Percentiles rank a stretch among this genome's conserved stretches.
These are phyloP conservation scores for Litchi chinensis DNA, from an alignment of 345 rosid species.

Conservation along the genomic window DNA sequence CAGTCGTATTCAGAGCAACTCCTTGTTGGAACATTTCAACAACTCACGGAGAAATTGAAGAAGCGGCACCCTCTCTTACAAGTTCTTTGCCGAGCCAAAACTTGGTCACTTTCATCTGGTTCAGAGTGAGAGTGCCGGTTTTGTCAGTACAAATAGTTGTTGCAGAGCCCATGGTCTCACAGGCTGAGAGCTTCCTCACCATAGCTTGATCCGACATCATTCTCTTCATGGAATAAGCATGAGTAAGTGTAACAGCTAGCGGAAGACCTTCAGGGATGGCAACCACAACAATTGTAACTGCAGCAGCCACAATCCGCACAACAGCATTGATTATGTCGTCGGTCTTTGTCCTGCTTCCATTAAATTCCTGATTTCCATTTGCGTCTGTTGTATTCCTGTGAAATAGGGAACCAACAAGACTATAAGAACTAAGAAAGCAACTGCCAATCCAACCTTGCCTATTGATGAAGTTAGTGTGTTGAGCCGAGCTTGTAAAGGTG, in stretches of 20 bases:
- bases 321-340: constrained; percentile 58
- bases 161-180: constrained; percentile 93
- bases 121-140: constrained; percentile 82
- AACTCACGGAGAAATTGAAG: constrained; percentile 35
- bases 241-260: constrained; percentile 74
- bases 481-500: constrained; percentile 70
- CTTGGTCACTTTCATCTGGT: constrained; percentile 63
- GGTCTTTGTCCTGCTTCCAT: constrained; percentile 44
- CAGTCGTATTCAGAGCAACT: constrained; percentile 65
- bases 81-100: constrained; percentile 63
- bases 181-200: constrained; percentile 78
- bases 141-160: constrained; percentile 73
- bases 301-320: constrained; percentile 63
- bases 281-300: constrained; percentile 83
- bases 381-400: constrained; percentile 61
- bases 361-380: constrained; percentile 46
- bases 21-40: constrained; percentile 58
- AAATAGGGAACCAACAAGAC: constrained; percentile 66
- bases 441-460: constrained; percentile 62
- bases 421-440: constrained; percentile 64
- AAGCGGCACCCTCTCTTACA: constrained; percentile 3
- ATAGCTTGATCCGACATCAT: constrained; percentile 87
- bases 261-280: constrained; percentile 88
- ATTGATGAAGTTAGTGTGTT: constrained; percentile 65
- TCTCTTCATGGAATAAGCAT: constrained; percentile 80